Evolutionary conservation across 2,329 filamentous ascomycete genomes (phyloP).

Genomic region (Sporothrix euskadiensis): DNA sequence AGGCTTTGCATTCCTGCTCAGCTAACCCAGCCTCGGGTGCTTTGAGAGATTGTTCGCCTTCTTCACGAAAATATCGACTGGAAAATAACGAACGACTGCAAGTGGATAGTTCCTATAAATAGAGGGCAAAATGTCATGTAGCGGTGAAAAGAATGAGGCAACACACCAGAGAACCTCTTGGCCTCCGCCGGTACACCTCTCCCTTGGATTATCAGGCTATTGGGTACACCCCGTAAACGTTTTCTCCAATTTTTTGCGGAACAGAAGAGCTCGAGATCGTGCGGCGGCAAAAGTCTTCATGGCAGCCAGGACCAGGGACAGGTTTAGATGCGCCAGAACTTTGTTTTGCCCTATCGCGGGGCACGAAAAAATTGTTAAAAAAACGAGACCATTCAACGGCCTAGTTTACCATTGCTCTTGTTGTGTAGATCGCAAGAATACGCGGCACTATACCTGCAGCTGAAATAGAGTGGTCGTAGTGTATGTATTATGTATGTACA

Average conservation of each 20-base stretch:
- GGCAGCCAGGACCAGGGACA: not conserved
- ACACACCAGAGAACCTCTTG: not conserved
- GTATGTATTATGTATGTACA: too few relatives aligned
- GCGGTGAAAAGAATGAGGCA: constrained; percentile 21
- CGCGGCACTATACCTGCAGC: not conserved
- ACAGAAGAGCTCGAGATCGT: constrained; percentile 1
- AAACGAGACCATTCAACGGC: not conserved
- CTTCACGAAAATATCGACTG: not conserved
- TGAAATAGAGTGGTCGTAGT: not conserved
- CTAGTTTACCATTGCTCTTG: not conserved
- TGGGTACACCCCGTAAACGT: constrained; percentile 6
- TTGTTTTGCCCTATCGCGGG: not conserved
- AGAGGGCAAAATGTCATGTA: constrained; percentile 5
- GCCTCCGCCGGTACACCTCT: not conserved
- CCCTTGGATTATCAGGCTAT: not conserved
- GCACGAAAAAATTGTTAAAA: not conserved
- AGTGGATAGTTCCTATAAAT: not conserved
- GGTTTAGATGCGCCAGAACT: not conserved
- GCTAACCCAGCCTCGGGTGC: not conserved
- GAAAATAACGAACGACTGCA: not conserved
- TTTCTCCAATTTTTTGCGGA: not conserved
- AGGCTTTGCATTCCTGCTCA: not conserved
- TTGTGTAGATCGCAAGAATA: not conserved
- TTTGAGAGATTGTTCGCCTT: not conserved
- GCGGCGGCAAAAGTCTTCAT: constrained; percentile 13